Evolutionary conservation across 805 yeast species (phyloP).

Genomic region (Allodekkera sacchari): DNA sequence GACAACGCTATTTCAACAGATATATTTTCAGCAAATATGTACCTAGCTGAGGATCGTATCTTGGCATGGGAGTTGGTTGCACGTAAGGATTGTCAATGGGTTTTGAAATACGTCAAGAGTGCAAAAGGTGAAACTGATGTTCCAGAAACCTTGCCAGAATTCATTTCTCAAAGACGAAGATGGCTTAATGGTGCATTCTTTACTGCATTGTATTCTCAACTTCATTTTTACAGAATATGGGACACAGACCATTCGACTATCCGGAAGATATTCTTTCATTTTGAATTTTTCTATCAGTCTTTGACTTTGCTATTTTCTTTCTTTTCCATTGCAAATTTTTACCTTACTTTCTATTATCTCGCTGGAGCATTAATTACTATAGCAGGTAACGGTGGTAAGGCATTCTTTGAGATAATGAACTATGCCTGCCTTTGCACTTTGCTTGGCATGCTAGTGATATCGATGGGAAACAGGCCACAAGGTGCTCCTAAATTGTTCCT

Average conservation of each 20-base stretch:
- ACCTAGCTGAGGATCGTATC: constrained; percentile 93
- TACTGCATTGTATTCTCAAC: constrained; percentile 85
- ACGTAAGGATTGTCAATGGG: constrained; percentile 75
- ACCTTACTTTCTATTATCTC: constrained; percentile 83
- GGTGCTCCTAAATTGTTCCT: constrained; percentile 81
- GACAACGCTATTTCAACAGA: constrained; percentile 38
- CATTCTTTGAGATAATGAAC: constrained; percentile 78
- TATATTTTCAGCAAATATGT: constrained; percentile 94
- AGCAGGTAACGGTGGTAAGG: constrained; percentile 68
- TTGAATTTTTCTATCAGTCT: constrained; percentile 87
- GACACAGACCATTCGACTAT: constrained; percentile 70
- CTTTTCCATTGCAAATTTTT: constrained; percentile 89
- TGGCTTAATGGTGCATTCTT: constrained; percentile 98
- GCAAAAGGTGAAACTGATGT: constrained; percentile 97
- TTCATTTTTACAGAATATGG: constrained; percentile 86
- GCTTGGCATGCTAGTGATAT: constrained; percentile 82
- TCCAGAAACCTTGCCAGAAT: constrained; percentile 90
- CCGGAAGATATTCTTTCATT: constrained; percentile 74
- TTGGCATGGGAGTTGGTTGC: constrained; percentile 95
- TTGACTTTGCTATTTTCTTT: constrained; percentile 75
- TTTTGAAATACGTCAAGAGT: constrained; percentile 80
- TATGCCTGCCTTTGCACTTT: constrained; percentile 76
- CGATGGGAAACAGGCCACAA: constrained; percentile 97
- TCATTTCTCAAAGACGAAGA: constrained; percentile 92
- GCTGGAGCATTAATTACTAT: constrained; percentile 73